Evolutionary conservation across 176 grass and related monocot genomes (phyloP), one percentile per base, ranked within the genome.

Genomic region (Poa annua): DNA sequence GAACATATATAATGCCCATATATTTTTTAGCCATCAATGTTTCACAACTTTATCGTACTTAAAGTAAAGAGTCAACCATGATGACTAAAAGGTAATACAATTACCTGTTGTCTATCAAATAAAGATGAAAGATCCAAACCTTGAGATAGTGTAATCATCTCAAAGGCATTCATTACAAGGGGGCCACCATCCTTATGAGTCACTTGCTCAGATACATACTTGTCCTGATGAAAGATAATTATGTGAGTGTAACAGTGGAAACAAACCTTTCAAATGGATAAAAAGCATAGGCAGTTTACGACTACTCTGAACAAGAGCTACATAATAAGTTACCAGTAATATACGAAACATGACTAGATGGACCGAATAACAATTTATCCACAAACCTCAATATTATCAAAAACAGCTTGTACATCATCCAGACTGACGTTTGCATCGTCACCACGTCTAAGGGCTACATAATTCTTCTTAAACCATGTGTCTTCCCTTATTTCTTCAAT

Each of bases 141-240:
- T 83, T 96, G 91, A 85, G 96, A 99, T 76, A 99, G 75, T 42
- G 93, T 92, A 88, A 99, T 99, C 93, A 99, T 96, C 89, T 99
- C 96, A 81, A 99, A 99, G 48, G 96, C 96, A 95, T 99, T 99
- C 96, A 99, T 99, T 80, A 96, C 83, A 75, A 99, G 87, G 81
- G 96, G 96, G 19, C 91, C 91, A 39, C 67, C 86, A 74, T 93
- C 85, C 41, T 81, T 83, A 83, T 26, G 85, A 88, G 33, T 77
- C 32, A 94, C 84, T 77, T 92, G 83, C 80, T 98, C 93, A 66
- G 92, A 85, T 22, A 96, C 96, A 85, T 90, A 95, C 83, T 88
- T 88, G 42, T 96, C 96, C 96, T 99, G 86, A 63, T 83, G 81
- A 55, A 81, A 84, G 36, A 80, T 77, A 84, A n/a, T 51, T 63